Evolutionary conservation across 768 basidiomycete species (phyloP), one percentile per base, ranked within the genome.

Genomic region (Naganishia antarctica): DNA sequence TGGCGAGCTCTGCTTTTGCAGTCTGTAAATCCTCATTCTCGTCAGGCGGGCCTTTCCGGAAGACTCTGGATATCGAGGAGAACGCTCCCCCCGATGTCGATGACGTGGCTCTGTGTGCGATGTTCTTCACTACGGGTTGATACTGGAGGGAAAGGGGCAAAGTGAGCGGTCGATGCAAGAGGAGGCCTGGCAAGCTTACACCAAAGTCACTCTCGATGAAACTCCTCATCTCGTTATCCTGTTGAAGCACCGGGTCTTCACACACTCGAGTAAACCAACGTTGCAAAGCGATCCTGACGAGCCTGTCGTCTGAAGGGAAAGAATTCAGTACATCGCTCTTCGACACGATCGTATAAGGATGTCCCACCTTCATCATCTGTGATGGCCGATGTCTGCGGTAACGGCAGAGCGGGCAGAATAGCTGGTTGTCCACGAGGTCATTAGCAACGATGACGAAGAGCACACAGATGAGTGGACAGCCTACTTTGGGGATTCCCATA

Each of bases 131-230:
- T 23, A 23, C 66, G 34, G 88, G 90, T 71, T 90, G 90, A 73
- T 91, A 92, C 28, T 77, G 60, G 21, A 68, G 68, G 61, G 60
- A 51, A 44, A 46, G 48, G 3, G 49, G 41, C 60, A 50, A 34
- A n/a, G 28, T 41, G 32, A 29, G 47, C 23, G 11, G n/a, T 25
- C 26, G 23, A 11, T 3, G 11, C 3, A 29, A 5, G 47, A 40
- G 40, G 40, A 13, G 34, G n/a, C 3, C 1, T 3, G n/a, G 4
- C 31, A 28, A 12, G 76, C 81, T 66, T 65, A 82, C 82, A 3
- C 96, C 96, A 80, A 98, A 99, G 78, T 98, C 94, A 69, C 87
- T 92, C 79, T 99, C 96, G 66, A 99, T 84, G 75, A 99, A 99
- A 16, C 88, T 88, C 31, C 94, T 85, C 64, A 97, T 78, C 74